Base-by-base conservation (phyloP, 2,329 filamentous ascomycete genomes). In the Chlorencoelia australis region DNA sequence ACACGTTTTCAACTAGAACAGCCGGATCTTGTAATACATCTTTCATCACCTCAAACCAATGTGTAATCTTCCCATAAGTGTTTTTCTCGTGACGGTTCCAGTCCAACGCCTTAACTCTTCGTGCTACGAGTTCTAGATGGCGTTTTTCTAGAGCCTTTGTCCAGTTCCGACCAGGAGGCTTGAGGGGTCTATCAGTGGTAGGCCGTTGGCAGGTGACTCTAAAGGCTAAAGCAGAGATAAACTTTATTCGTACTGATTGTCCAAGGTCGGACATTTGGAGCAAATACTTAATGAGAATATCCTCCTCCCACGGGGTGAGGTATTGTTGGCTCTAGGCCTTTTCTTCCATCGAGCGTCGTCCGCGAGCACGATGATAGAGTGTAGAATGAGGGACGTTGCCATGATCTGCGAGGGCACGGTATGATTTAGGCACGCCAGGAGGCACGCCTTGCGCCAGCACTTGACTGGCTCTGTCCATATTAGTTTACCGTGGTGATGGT, bases 371-470 rank as follows among this genome's bases (percentile, higher is more conserved):
- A 33, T 33, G 10, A 26, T 16, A 10, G 16, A 59, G 46, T 17
- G 49, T 57, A 45, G 44, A 45, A 35, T 35, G 37, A 42, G 52
- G 40, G 37, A 56, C 43, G 25, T 44, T 37, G 29, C 39, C 28
- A 48, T 44, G 34, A 43, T 45, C 40, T 45, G 35, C 36, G 36
- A 44, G 34, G 37, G 43, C 39, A 42, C 27, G 29, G 34, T 41
- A 45, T 33, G 34, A 42, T 32, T 24, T 36, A 40, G 37, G 43
- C 31, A 42, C 35, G 30, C 37, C 16, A 39, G 34, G 37, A 11
- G 39, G 37, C 15, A 44, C 40, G 36, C 44, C 37, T 44, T 39
- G 27, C 17, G 39, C 39, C 20, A 44, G 21, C 28, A 41, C 41
- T 18, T 41, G 33, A 41, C 42, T 46, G 32, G 41, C 44, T 35